Conservation (phyloP, 345 rosid genomes). For the Hirschfeldia incana region DNA sequence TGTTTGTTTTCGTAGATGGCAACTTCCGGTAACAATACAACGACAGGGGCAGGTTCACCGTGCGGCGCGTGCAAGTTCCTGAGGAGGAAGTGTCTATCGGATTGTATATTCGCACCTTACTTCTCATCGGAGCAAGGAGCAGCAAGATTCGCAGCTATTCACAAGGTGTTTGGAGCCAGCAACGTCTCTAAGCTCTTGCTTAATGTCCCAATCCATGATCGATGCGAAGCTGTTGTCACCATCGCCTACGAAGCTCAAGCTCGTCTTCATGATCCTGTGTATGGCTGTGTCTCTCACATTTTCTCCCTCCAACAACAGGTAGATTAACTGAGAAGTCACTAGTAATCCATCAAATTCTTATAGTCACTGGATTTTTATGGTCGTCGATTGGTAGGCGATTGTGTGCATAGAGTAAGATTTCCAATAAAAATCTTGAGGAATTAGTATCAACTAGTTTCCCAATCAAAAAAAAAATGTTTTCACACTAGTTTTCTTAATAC, state of each 20-base stretch:
- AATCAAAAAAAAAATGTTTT: not conserved
- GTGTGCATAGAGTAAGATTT: constrained; percentile 1
- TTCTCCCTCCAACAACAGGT: constrained; percentile 71
- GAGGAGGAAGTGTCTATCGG: constrained; percentile 55
- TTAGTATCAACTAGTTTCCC: not conserved
- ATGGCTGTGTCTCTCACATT: constrained; percentile 67
- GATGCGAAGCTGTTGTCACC: constrained; percentile 63
- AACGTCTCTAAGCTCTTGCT: constrained; percentile 60
- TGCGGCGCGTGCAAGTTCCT: constrained; percentile 73
- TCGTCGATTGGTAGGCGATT: not conserved
- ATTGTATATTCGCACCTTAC: constrained; percentile 57
- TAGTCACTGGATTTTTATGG: not conserved
- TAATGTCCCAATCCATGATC: constrained; percentile 55
- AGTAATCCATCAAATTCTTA: not conserved
- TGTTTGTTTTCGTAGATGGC: constrained; percentile 31
- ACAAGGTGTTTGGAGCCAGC: constrained; percentile 69
- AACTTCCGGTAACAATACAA: constrained; percentile 37
- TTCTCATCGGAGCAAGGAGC: constrained; percentile 65
- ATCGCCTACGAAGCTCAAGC: constrained; percentile 70
- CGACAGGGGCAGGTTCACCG: constrained; percentile 53
- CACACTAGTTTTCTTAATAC: constrained; percentile 24
- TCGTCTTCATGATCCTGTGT: constrained; percentile 61
- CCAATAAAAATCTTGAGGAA: constrained; percentile 1
- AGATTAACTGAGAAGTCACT: not conserved
- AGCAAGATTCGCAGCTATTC: constrained; percentile 58